Base-by-base conservation (phyloP, 768 basidiomycete species). In the Phallus indusiatus region DNA sequence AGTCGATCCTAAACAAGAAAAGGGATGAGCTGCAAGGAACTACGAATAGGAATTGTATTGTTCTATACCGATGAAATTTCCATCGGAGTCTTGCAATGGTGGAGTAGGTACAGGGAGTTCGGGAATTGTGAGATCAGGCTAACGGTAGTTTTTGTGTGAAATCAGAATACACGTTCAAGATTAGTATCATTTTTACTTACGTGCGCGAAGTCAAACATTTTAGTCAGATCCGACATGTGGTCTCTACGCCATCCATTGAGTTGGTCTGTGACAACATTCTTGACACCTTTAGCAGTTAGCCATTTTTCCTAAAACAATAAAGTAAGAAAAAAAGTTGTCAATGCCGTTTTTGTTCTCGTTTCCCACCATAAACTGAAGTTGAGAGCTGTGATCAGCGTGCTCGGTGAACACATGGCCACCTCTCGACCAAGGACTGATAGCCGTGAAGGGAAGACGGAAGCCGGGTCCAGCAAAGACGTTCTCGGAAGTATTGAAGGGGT, bases 401-500 rank as follows among this genome's bases (percentile, higher is more conserved):
- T 47, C 60, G 21, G 57, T 59, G 47, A 61, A 61, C 9, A 61
- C 57, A 18, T 61, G 47, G 11, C 60, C 60, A 34, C 60, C 60
- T 49, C 60, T 56, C 48, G 60, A 21, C 21, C 33, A 61, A n/a
- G 60, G 60, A 35, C 52, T 55, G 47, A 61, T 36, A 33, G 35
- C 60, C n/a, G 47, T 48, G 57, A 61, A 61, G 47, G 60, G 60
- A 35, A 61, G 60, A 59, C 60, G 60, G 56, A 59, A 61, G 18
- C 60, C 60, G 2, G 60, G 60, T 35, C 60, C 56, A 47, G 59
- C 58, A 42, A 60, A 59, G 22, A 46, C 37, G 17, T 56, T 60
- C 34, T 24, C 14, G 12, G 36, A 37, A 42, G 35, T 47, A 16
- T 53, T 57, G 37, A 56, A 28, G 1, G 59, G 59, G 59, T 60